These are phyloP conservation scores for Athelia sp. DNA, from an alignment of 1,284 basidiomycete genomes.

Conservation along the genomic window DNA sequence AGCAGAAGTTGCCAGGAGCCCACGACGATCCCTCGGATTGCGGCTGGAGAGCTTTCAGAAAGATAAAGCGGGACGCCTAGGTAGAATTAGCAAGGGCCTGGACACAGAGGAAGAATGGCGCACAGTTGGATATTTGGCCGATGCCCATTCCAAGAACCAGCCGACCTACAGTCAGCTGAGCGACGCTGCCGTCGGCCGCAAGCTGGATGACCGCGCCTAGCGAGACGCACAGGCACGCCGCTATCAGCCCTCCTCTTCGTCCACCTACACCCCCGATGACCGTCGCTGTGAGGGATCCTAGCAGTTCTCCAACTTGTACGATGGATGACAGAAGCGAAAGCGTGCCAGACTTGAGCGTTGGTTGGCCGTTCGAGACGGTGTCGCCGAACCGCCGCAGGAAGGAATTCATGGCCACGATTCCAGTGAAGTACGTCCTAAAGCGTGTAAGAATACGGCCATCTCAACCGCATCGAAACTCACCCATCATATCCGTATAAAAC, in stretches of 20 bases:
- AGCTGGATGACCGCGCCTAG: slow-evolving; percentile 11
- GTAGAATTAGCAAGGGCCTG: too few relatives aligned
- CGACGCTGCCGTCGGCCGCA: slow-evolving; percentile 6
- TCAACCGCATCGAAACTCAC: too few relatives aligned
- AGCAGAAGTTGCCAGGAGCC: slow-evolving; percentile 11
- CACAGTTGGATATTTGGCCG: slow-evolving; percentile 9
- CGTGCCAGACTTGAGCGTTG: slow-evolving; percentile 5
- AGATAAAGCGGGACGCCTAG: slow-evolving; percentile 8
- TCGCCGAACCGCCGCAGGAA: slow-evolving; percentile 8
- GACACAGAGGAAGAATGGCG: background rate
- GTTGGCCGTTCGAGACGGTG: background rate
- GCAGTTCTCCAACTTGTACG: slow-evolving; percentile 12
- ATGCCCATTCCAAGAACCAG: slow-evolving; percentile 11
- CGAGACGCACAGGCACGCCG: slow-evolving; percentile 8
- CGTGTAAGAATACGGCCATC: too few relatives aligned
- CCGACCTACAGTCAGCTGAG: slow-evolving; percentile 8
- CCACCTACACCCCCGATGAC: slow-evolving; percentile 9
- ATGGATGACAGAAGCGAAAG: slow-evolving; percentile 11
- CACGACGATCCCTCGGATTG: slow-evolving; percentile 10
- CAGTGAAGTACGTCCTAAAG: slow-evolving; percentile 9
- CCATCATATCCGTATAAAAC: slow-evolving; percentile 9
- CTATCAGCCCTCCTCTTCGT: slow-evolving; percentile 6
- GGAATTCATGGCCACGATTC: slow-evolving; percentile 10
- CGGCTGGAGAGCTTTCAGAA: slow-evolving; percentile 9
- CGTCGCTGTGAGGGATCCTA: slow-evolving; percentile 9